Percentiles rank a stretch among this genome's conserved stretches.
phyloP scores from a whole-genome alignment of 2,329 filamentous ascomycete species.

The Triangularia verruculosa region DNA sequence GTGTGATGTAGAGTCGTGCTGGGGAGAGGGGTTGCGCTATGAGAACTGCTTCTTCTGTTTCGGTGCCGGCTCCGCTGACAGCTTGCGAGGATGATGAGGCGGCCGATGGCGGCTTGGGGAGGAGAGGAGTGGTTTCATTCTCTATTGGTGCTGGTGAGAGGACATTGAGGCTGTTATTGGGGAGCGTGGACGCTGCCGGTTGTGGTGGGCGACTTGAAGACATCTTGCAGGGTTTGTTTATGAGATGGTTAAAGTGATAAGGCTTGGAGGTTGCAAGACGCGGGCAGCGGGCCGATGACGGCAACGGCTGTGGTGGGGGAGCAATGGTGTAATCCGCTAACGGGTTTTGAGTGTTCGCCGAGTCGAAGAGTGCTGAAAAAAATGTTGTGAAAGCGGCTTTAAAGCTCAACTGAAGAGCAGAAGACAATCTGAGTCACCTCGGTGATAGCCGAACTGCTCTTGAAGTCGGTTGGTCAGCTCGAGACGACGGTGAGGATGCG shows the following conservation, averaged over 20 bases:
- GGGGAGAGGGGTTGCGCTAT: slow-evolving; percentile 47
- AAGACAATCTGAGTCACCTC: not conserved
- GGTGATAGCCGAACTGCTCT: not conserved
- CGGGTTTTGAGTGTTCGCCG: not conserved
- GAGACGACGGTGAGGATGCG: not conserved
- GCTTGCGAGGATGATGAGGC: slow-evolving; percentile 3
- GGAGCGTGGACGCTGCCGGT: not conserved
- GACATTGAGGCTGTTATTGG: not conserved
- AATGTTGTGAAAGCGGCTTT: not conserved
- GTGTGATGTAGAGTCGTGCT: slow-evolving; percentile 50
- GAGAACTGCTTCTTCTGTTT: slow-evolving; percentile 30
- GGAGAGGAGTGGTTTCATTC: slow-evolving; percentile 6
- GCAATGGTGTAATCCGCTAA: not conserved
- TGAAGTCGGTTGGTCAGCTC: not conserved
- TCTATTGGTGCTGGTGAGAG: not conserved
- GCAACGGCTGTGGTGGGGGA: not conserved
- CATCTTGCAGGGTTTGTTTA: not conserved
- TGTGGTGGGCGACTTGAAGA: not conserved
- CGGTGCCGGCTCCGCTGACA: slow-evolving; percentile 8
- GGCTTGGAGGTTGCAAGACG: not conserved
- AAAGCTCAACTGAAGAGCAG: not conserved
- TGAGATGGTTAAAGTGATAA: not conserved
- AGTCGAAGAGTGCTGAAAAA: too few relatives aligned
- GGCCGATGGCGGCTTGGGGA: not conserved
- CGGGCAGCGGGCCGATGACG: not conserved